Evolutionary conservation across 805 yeast species (phyloP).

Genomic region (Ogataea paraovalis): DNA sequence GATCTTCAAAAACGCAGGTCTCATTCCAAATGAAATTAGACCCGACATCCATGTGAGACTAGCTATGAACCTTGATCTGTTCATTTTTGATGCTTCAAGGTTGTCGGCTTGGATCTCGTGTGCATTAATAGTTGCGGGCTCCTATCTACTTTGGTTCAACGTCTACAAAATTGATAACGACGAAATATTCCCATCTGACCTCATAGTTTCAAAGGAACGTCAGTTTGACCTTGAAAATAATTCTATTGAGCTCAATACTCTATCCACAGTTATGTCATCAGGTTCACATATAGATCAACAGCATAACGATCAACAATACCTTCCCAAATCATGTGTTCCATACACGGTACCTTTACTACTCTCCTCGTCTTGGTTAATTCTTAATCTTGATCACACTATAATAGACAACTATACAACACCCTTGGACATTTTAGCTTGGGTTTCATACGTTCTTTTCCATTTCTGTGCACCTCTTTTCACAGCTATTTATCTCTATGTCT

Average conservation of each 20-base stretch:
- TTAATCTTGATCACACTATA: slow-evolving; percentile 43
- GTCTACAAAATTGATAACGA: slow-evolving; percentile 10
- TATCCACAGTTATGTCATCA: background rate
- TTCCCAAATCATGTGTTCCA: slow-evolving; percentile 25
- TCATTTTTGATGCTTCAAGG: slow-evolving; percentile 30
- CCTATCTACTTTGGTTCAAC: slow-evolving; percentile 19
- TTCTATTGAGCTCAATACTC: background rate
- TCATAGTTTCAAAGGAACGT: background rate
- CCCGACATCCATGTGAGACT: slow-evolving; percentile 50
- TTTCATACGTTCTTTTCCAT: slow-evolving; percentile 59
- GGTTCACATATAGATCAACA: background rate
- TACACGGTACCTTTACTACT: slow-evolving; percentile 38
- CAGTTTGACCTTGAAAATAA: background rate
- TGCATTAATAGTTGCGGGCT: slow-evolving; percentile 4
- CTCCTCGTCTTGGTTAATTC: slow-evolving; percentile 42
- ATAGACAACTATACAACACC: slow-evolving; percentile 36
- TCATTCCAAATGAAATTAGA: slow-evolving; percentile 49
- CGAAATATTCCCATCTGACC: background rate
- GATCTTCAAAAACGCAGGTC: slow-evolving; percentile 56
- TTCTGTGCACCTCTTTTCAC: slow-evolving; percentile 58
- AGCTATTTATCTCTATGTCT: slow-evolving; percentile 58
- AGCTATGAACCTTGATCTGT: slow-evolving; percentile 40
- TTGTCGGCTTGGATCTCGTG: slow-evolving; percentile 22
- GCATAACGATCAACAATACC: slow-evolving; percentile 5
- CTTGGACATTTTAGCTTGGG: slow-evolving; percentile 58